Evolutionary conservation across 257 asterid genomes (phyloP).

Genomic region (Handroanthus guayacan): DNA sequence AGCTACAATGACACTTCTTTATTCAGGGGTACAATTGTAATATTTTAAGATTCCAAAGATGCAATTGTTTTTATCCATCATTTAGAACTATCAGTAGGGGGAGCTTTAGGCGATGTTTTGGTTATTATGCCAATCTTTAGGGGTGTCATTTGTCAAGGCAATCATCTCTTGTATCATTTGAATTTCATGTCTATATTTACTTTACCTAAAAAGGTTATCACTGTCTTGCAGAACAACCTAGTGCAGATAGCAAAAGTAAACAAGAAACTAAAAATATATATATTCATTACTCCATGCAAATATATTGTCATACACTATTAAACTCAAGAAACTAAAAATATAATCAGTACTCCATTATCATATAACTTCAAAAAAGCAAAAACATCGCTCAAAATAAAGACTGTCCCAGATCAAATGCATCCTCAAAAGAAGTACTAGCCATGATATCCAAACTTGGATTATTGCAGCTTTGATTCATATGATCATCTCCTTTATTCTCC

Average conservation of each 20-base stretch:
- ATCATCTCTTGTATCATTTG: too few relatives aligned
- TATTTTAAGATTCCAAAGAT: too few relatives aligned
- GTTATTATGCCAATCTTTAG: too few relatives aligned
- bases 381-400: slow-evolving; percentile 46
- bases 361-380: too few relatives aligned
- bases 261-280: neutral
- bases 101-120: too few relatives aligned
- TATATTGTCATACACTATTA: neutral
- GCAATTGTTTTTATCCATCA: too few relatives aligned
- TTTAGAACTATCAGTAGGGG: too few relatives aligned
- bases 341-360: neutral
- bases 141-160: too few relatives aligned
- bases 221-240: slow-evolving; percentile 7
- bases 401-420: slow-evolving; percentile 57
- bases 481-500: slow-evolving; percentile 31
- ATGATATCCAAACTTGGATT: slow-evolving; percentile 41
- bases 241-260: neutral
- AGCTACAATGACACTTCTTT: too few relatives aligned
- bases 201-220: neutral
- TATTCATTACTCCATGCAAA: slow-evolving; percentile 11
- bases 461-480: slow-evolving; percentile 23
- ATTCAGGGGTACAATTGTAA: too few relatives aligned
- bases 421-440: slow-evolving; percentile 49
- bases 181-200: too few relatives aligned
- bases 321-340: neutral